Evolutionary conservation across 805 yeast genomes (phyloP).

Genomic region (Yamadazyma insecticola): DNA sequence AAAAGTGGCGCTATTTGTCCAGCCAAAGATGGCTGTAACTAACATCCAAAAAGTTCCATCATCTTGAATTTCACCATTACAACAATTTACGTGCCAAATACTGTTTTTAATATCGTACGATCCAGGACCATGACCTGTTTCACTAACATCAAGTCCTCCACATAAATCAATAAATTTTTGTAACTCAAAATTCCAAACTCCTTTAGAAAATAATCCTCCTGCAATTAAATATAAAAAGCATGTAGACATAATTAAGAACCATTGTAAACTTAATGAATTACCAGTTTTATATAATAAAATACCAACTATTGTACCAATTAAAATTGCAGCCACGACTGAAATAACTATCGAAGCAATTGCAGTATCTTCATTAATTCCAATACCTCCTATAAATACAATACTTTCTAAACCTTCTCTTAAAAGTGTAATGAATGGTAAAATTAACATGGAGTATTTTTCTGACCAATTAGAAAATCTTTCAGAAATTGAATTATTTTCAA

Average conservation of each 20-base stretch:
- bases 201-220: conserved; percentile 81
- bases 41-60: conserved; percentile 78
- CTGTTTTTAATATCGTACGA: conserved; percentile 75
- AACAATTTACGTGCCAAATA: conserved; percentile 93
- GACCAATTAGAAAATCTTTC: conserved; percentile 8
- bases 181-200: conserved; percentile 86
- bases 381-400: conserved; percentile 86
- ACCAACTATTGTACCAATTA: conserved; percentile 62
- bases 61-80: conserved; percentile 81
- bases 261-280: conserved; percentile 67
- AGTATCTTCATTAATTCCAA: conserved; percentile 39
- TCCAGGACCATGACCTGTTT: conserved; percentile 91
- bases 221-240: conserved; percentile 80
- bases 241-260: conserved; percentile 69
- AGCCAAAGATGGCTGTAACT: conserved; percentile 81
- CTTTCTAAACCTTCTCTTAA: conserved; percentile 90
- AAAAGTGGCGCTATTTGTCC: conserved; percentile 93
- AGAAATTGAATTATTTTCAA: neutral
- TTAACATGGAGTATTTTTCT: conserved; percentile 26
- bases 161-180: conserved; percentile 71
- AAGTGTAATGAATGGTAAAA: conserved; percentile 81
- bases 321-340: conserved; percentile 51
- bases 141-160: conserved; percentile 80
- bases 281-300: conserved; percentile 70
- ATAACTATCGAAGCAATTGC: conserved; percentile 52